Evolutionary conservation across 2,329 filamentous ascomycete species (phyloP).

Genomic region (Xylaria hypoxylon): DNA sequence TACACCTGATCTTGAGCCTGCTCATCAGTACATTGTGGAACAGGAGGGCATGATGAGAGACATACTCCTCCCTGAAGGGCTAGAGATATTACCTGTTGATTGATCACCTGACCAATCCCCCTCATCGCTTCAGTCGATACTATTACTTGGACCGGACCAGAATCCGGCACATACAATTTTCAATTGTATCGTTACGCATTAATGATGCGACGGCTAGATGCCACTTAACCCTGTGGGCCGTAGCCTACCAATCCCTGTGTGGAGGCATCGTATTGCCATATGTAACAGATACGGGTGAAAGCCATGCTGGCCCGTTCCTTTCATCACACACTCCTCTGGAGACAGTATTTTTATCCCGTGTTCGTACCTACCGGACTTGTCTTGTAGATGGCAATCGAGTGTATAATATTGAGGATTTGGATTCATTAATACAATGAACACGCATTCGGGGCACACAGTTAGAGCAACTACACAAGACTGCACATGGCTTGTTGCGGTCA

Average conservation of each 20-base stretch:
- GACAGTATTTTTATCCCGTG: not conserved
- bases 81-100: slow-evolving; percentile 41
- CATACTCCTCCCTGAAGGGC: slow-evolving; percentile 38
- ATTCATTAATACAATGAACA: not conserved
- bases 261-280: not conserved
- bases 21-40: slow-evolving; percentile 38
- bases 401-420: not conserved
- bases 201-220: slow-evolving; percentile 1
- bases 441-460: not conserved
- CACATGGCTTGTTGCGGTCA: not conserved
- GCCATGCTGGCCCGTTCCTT: not conserved
- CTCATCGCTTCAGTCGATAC: not conserved
- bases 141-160: not conserved
- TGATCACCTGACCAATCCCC: slow-evolving; percentile 16
- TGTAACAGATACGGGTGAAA: not conserved
- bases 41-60: slow-evolving; percentile 40
- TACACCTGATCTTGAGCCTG: slow-evolving; percentile 38
- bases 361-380: not conserved
- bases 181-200: not conserved
- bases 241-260: not conserved
- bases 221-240: not conserved
- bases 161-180: not conserved
- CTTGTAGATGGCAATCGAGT: not conserved
- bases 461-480: not conserved
- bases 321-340: not conserved